Evolutionary conservation across 441 rosid genomes (phyloP), one percentile per base, ranked within the genome.

Genomic region (Bocquillonia castaneifolia): DNA sequence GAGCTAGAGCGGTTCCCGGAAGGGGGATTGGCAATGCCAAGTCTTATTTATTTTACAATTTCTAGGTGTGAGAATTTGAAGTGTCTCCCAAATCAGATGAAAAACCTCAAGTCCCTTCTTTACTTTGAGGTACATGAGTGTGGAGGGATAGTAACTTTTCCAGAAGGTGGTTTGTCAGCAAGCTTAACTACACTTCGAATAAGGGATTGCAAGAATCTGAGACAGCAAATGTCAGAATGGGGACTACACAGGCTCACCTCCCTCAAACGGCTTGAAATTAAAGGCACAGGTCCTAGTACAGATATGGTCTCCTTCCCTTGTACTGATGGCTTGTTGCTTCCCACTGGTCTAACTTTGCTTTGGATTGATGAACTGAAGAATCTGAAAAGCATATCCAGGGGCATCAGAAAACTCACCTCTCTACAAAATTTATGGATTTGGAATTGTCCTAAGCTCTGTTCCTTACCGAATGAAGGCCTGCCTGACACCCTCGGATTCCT

Each of bases 51-150:
- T 2, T 29, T 78, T 15, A 20, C 23, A 34, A 55, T 78, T 14
- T 18, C 15, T 3, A 37, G 45, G 25, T 81, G 84, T 29, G n/a
- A 18, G 31, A 78, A 57, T 37, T 75, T 82, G 39, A 67, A 29
- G 50, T 63, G 48, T 71, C 69, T 82, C 10, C 80, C 85, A 0
- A 54, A 52, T 58, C 22, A 36, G 37, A 64, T 80, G 80, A 48
- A 67, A 29, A 32, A 55, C 51, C 71, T 82, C 26, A 25, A 64
- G 15, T 70, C 67, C 29, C 79, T 82, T 67, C 76, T 68, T 58
- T 64, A 52, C 40, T 62, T 82, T 0, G 31, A 12, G 23, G 64
- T 78, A 53, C 15, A 56, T 51, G 59, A 66, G 39, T 82, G 83
- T 42, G 68, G 68, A 10, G 31, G 57, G 47, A 40, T 80, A 18